Percentiles rank a stretch among this genome's conserved stretches.
phyloP scores from a whole-genome alignment of 1,284 basidiomycete genomes.

The Ceraceosorus guamensis region DNA sequence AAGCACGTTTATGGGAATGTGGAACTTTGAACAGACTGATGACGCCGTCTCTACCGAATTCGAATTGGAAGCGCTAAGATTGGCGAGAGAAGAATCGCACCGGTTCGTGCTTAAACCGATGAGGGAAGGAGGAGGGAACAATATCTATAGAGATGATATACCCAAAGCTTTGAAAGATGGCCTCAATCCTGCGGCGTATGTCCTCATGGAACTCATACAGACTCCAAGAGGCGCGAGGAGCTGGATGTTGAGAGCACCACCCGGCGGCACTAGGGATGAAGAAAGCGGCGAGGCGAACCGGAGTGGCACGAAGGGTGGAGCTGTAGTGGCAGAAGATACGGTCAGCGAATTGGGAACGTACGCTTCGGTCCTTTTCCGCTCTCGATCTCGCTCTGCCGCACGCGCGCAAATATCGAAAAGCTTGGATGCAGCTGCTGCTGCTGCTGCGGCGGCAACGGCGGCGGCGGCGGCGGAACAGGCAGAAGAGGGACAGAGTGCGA shows the following conservation, averaged over 20 bases:
- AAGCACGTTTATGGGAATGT: constrained; percentile 34
- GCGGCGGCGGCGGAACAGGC: constrained; percentile 29
- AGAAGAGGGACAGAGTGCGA: too few relatives aligned
- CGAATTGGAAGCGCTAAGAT: constrained; percentile 53
- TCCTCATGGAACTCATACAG: constrained; percentile 83
- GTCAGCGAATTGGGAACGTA: constrained; percentile 89
- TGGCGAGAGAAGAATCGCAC: constrained; percentile 56
- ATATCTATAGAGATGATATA: constrained; percentile 80
- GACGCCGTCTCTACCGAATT: constrained; percentile 39
- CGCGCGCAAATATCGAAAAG: too few relatives aligned
- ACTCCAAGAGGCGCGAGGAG: constrained; percentile 64
- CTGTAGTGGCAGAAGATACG: constrained; percentile 58
- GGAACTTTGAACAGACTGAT: constrained; percentile 46
- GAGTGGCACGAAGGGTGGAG: constrained; percentile 1
- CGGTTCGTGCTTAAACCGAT: constrained; percentile 87
- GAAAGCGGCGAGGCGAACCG: constrained; percentile 1
- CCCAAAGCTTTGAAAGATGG: constrained; percentile 66
- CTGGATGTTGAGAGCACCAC: constrained; percentile 63
- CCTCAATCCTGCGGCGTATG: constrained; percentile 58
- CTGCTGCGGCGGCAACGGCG: too few relatives aligned
- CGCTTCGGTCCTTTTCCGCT: constrained; percentile 73
- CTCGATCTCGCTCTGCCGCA: too few relatives aligned
- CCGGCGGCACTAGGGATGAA: constrained; percentile 33
- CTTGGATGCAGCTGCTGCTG: too few relatives aligned
- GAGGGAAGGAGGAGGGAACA: constrained; percentile 93